phyloP scores from a whole-genome alignment of 2,329 filamentous ascomycete species.

The Blastomyces gilchristii region DNA sequence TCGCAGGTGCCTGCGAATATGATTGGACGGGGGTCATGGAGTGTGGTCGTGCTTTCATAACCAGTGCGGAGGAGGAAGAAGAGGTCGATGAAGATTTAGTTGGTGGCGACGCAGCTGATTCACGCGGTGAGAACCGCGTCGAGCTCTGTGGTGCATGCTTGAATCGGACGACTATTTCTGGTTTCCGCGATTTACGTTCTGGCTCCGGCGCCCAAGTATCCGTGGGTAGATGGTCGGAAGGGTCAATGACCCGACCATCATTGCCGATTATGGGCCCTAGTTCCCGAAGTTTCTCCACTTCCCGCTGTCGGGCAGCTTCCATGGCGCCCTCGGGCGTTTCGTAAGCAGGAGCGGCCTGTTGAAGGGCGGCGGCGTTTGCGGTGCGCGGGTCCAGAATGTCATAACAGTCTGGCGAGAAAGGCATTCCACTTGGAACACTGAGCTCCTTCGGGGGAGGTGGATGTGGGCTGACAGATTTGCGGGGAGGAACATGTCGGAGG shows the following conservation, averaged over 20 bases:
- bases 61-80: background rate
- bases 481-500: constrained; percentile 35
- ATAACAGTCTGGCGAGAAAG: constrained; percentile 54
- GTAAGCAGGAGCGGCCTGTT: constrained; percentile 29
- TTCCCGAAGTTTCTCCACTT: constrained; percentile 32
- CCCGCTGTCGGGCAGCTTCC: constrained; percentile 29
- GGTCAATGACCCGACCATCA: constrained; percentile 55
- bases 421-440: constrained; percentile 36
- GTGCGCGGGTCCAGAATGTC: constrained; percentile 47
- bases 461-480: constrained; percentile 52
- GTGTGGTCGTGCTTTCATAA: constrained; percentile 17
- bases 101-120: constrained; percentile 16
- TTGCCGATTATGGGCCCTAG: constrained; percentile 52
- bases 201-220: constrained; percentile 59
- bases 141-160: constrained; percentile 27
- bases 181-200: constrained; percentile 45
- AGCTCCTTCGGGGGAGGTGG: constrained; percentile 33
- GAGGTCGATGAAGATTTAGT: constrained; percentile 1
- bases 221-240: constrained; percentile 54
- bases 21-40: constrained; percentile 20
- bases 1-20: constrained; percentile 20
- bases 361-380: constrained; percentile 24
- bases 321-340: constrained; percentile 31
- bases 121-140: constrained; percentile 1
- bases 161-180: constrained; percentile 40